Evolutionary conservation across 345 rosid genomes (phyloP).

Genomic region (Arabis alpina): DNA sequence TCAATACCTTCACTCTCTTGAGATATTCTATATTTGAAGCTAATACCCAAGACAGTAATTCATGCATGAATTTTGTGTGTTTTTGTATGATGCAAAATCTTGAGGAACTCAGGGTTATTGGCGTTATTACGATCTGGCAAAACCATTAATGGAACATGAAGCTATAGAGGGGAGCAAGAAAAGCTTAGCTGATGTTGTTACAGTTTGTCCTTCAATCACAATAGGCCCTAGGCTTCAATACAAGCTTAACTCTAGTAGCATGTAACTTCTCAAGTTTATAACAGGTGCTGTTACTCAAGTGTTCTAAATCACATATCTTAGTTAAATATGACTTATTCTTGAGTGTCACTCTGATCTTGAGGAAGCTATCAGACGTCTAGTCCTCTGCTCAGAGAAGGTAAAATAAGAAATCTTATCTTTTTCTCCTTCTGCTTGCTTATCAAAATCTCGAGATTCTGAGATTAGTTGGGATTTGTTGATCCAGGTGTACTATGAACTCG

Average conservation of each 20-base stretch:
- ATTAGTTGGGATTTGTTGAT: slow-evolving; percentile 1
- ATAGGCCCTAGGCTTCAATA: slow-evolving; percentile 67
- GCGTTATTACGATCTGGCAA: slow-evolving; percentile 44
- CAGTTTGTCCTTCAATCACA: slow-evolving; percentile 53
- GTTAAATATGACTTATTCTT: not conserved
- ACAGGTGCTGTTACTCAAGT: slow-evolving; percentile 42
- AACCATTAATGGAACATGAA: slow-evolving; percentile 54
- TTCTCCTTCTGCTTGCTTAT: not conserved
- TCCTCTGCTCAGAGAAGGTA: slow-evolving; percentile 97
- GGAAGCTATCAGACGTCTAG: slow-evolving; percentile 73
- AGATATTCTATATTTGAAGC: too few relatives aligned
- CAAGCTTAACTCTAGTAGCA: slow-evolving; percentile 54
- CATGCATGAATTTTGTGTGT: too few relatives aligned
- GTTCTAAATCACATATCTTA: not conserved
- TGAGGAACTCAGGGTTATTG: slow-evolving; percentile 41
- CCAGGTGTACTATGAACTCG: slow-evolving; percentile 69
- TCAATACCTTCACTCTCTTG: too few relatives aligned
- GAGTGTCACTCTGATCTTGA: slow-evolving; percentile 78
- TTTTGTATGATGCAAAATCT: too few relatives aligned
- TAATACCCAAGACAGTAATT: too few relatives aligned
- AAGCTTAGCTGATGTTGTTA: slow-evolving; percentile 45
- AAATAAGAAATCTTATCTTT: not conserved
- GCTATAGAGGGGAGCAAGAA: slow-evolving; percentile 51
- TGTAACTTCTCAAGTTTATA: slow-evolving; percentile 42
- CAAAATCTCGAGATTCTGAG: not conserved